Percentiles rank a stretch among this genome's conserved stretches.
Evolutionary conservation across 495 filamentous ascomycete genomes (phyloP).

Genomic region (Lasiosphaeriaceae sp.): DNA sequence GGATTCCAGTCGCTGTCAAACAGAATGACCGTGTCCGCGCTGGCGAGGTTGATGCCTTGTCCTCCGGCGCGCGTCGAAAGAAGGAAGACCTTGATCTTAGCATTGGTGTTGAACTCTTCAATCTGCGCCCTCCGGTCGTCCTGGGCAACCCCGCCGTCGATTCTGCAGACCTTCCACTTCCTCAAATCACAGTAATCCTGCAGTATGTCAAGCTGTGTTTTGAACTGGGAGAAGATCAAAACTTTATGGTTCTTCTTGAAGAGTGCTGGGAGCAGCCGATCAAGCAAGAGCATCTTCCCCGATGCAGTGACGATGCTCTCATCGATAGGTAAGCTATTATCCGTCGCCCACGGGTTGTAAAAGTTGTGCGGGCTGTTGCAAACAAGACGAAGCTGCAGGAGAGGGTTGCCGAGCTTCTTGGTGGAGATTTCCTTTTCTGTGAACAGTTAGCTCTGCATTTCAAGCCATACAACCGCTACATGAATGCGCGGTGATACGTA

Average conservation of each 20-base stretch:
- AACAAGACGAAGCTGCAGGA: constrained; percentile 87
- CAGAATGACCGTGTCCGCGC: constrained; percentile 92
- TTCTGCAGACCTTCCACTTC: constrained; percentile 77
- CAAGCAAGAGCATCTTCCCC: constrained; percentile 93
- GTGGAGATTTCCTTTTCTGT: constrained; percentile 73
- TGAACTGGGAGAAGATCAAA: constrained; percentile 96
- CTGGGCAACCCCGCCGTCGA: constrained; percentile 85
- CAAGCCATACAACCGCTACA: not conserved
- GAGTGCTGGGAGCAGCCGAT: constrained; percentile 74
- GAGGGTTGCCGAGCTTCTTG: constrained; percentile 92
- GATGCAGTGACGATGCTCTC: constrained; percentile 78
- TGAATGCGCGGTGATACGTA: constrained; percentile 34
- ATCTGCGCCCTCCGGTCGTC: constrained; percentile 80
- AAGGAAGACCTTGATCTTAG: constrained; percentile 72
- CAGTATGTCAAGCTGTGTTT: constrained; percentile 85
- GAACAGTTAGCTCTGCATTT: constrained; percentile 12
- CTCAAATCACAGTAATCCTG: constrained; percentile 79
- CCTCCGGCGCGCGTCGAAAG: constrained; percentile 89
- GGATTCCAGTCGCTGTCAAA: constrained; percentile 99
- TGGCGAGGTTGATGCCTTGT: constrained; percentile 95
- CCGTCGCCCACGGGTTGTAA: constrained; percentile 78
- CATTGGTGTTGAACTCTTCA: constrained; percentile 72
- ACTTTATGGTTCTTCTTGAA: constrained; percentile 79
- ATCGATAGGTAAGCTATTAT: constrained; percentile 55
- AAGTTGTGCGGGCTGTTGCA: constrained; percentile 97